These are phyloP conservation scores for Neoboletus brunneissimus DNA, from an alignment of 768 basidiomycete species.

Conservation along the genomic window DNA sequence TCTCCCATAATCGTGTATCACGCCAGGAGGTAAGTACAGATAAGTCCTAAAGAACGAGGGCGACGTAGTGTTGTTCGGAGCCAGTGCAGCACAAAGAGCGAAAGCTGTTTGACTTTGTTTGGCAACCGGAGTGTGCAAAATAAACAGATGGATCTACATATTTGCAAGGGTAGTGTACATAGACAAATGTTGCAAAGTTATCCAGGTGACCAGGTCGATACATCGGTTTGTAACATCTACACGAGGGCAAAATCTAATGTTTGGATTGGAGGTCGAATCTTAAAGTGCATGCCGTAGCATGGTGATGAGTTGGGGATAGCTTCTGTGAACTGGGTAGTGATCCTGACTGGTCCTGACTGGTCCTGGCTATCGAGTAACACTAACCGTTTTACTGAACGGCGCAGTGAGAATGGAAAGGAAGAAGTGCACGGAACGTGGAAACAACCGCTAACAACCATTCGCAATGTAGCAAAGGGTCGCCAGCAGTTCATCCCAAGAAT, in stretches of 20 bases:
- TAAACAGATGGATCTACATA: neutral
- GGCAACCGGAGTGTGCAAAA: neutral
- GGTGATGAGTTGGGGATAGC: slow-evolving; percentile 9
- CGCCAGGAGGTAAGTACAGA: neutral
- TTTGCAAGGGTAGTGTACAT: neutral
- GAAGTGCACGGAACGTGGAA: slow-evolving; percentile 23
- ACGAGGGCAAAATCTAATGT: neutral
- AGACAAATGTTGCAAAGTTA: neutral
- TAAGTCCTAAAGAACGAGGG: neutral
- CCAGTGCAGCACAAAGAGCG: neutral
- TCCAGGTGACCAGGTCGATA: neutral
- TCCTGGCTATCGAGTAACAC: too few relatives aligned
- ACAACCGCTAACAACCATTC: slow-evolving; percentile 33
- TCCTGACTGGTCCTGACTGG: too few relatives aligned
- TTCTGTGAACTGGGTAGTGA: too few relatives aligned
- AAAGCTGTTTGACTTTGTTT: slow-evolving; percentile 26
- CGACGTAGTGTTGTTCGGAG: neutral
- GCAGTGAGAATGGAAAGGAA: neutral
- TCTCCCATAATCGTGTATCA: slow-evolving; percentile 52
- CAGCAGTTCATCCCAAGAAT: slow-evolving; percentile 33
- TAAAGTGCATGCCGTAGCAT: neutral
- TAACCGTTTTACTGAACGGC: too few relatives aligned
- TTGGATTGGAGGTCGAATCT: neutral
- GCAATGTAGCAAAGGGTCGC: slow-evolving; percentile 30
- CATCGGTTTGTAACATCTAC: neutral